phyloP scores from a whole-genome alignment of 805 yeast genomes.

The Candida ponderosae region DNA sequence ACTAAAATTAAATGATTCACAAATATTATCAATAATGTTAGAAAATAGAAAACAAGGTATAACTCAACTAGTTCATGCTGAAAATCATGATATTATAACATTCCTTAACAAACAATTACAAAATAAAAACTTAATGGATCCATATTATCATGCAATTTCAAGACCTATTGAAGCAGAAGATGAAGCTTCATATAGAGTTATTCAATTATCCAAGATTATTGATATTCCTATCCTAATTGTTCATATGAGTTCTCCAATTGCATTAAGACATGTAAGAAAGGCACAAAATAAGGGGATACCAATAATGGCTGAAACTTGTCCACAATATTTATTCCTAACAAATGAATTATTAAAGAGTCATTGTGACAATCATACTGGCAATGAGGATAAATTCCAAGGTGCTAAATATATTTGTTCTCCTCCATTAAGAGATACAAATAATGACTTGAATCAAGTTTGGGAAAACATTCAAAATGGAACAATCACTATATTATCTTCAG shows the following conservation, averaged over 20 bases:
- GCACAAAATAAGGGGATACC: constrained; percentile 35
- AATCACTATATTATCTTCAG: constrained; percentile 36
- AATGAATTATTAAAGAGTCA: constrained; percentile 26
- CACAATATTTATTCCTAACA: constrained; percentile 38
- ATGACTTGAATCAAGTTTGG: constrained; percentile 38
- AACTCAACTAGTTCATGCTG: constrained; percentile 47
- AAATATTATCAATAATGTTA: constrained; percentile 29
- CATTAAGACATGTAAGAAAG: constrained; percentile 30
- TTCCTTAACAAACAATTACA: constrained; percentile 32
- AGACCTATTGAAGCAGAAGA: constrained; percentile 39
- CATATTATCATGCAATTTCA: constrained; percentile 37
- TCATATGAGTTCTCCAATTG: constrained; percentile 37
- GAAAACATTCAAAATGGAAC: constrained; percentile 37
- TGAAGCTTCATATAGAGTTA: constrained; percentile 42
- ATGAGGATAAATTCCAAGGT: constrained; percentile 32
- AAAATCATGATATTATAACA: constrained; percentile 37
- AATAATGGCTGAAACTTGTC: constrained; percentile 43
- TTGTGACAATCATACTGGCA: constrained; percentile 17
- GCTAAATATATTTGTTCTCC: constrained; percentile 46
- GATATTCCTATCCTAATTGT: constrained; percentile 39
- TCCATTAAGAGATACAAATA: constrained; percentile 32
- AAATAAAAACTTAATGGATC: constrained; percentile 28
- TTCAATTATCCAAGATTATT: constrained; percentile 33
- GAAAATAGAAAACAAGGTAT: constrained; percentile 32
- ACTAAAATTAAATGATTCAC: constrained; percentile 32